Evolutionary conservation across 306 rosid species (phyloP).

Genomic region (Quercus berberidifolia): DNA sequence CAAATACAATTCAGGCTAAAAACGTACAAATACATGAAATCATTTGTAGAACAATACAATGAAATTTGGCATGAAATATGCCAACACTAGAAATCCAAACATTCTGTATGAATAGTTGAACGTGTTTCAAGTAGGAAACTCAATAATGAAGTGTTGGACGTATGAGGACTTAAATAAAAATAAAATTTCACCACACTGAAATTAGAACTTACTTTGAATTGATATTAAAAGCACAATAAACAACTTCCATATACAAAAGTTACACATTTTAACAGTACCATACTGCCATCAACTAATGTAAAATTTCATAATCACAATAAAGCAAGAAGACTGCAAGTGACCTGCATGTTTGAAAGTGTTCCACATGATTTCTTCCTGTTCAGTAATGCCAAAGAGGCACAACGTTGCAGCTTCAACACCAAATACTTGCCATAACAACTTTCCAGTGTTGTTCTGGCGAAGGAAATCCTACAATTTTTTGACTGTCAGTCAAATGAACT

Average conservation of each 20-base stretch:
- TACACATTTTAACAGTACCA: slow-evolving; percentile 5
- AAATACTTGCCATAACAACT: slow-evolving; percentile 81
- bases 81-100: too few species aligned
- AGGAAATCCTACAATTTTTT: slow-evolving; percentile 68
- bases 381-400: slow-evolving; percentile 80
- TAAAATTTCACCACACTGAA: slow-evolving; percentile 11
- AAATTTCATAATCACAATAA: background rate
- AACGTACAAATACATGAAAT: too few species aligned
- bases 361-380: slow-evolving; percentile 95
- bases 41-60: too few species aligned
- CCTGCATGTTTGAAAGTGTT: slow-evolving; percentile 77
- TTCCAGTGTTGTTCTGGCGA: slow-evolving; percentile 92
- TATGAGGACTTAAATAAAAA: background rate
- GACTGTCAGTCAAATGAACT: background rate
- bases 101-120: background rate
- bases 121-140: background rate
- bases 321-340: slow-evolving; percentile 16
- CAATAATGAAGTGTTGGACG: too few species aligned
- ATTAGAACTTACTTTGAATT: background rate
- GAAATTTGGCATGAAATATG: too few species aligned
- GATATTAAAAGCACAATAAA: slow-evolving; percentile 6
- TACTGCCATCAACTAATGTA: slow-evolving; percentile 6
- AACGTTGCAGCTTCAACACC: slow-evolving; percentile 76
- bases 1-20: too few species aligned
- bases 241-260: background rate